Evolutionary conservation across 805 yeast genomes (phyloP), one percentile per base, ranked within the genome.

Genomic region (Zygosaccharomyces rouxii): DNA sequence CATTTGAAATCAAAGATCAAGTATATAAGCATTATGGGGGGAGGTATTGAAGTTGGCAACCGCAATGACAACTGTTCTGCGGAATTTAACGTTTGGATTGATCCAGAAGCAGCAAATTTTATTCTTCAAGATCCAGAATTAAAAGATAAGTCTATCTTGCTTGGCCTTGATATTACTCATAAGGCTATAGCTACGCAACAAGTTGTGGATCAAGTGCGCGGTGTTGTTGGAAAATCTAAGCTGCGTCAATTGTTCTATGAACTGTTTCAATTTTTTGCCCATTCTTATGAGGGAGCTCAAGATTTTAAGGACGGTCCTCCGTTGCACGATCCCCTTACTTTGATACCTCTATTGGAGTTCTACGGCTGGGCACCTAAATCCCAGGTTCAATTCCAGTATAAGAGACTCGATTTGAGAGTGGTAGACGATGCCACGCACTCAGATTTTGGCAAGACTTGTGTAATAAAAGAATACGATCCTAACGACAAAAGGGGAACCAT

Each of bases 241-340:
- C 64, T 84, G 38, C 73, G 90, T 51, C 71, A 68, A 48, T 69
- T 81, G 70, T 72, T 78, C 59, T 74, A 69, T 56, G 84, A 81
- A 49, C 66, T 83, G 44, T 71, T 81, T 56, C 67, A 71, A 9
- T 79, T 71, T 51, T 81, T 80, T 59, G 73, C 77, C 10, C 67
- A 69, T 21, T 55, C 78, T 7, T 75, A 76, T 59, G 68, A 69
- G 35, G 67, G 69, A 22, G 58, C 64, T 35, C 74, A 72, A 52
- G 74, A 75, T 3, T 71, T 78, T 62, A 51, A 53, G 22, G 51
- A 61, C 4, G 92, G 94, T 0, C 89, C 94, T 4, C 88, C 89
- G 1, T 73, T 86, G 1, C 95, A 88, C 65, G 96, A 87, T 63
- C 92, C 94, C 1, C 69, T 86, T 44, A 86, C 95, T 0, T 70